A percentile compares a stretch with the other conserved stretches of the same genome.
Evolutionary conservation across 2,329 filamentous ascomycete species (phyloP).

Genomic region (Polytolypa hystricis): DNA sequence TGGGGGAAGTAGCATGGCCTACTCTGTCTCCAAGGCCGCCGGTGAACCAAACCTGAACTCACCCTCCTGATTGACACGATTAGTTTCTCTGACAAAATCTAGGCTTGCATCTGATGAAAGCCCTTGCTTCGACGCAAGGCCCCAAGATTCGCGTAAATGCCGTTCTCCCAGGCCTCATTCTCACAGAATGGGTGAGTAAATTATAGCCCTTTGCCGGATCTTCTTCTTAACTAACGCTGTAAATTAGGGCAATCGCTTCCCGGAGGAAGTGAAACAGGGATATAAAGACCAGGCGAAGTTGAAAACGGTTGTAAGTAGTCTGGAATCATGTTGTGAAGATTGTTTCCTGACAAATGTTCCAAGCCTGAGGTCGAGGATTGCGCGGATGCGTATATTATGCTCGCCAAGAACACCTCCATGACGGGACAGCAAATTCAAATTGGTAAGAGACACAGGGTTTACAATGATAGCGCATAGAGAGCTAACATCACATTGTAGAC

Average conservation of each 20-base stretch:
- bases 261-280: conserved; percentile 44
- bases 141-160: conserved; percentile 54
- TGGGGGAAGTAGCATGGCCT: conserved; percentile 53
- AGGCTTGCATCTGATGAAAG: conserved; percentile 55
- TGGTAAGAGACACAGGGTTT: conserved; percentile 22
- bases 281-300: conserved; percentile 48
- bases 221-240: conserved; percentile 4
- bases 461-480: no score
- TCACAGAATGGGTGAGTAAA: conserved; percentile 53
- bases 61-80: no score
- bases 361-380: conserved; percentile 33
- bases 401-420: conserved; percentile 36
- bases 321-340: no score
- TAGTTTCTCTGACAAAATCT: no score
- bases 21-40: conserved; percentile 67
- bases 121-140: conserved; percentile 51
- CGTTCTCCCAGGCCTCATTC: conserved; percentile 51
- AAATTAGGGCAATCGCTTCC: conserved; percentile 44
- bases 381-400: conserved; percentile 28
- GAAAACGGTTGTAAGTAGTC: conserved; percentile 43
- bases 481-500: no score
- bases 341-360: no score
- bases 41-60: conserved; percentile 33
- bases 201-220: background rate
- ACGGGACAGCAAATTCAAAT: conserved; percentile 35